A percentile compares a stretch with the other conserved stretches of the same genome.
Conservation (phyloP, 805 yeast genomes). For the Pichia paraexigua region DNA sequence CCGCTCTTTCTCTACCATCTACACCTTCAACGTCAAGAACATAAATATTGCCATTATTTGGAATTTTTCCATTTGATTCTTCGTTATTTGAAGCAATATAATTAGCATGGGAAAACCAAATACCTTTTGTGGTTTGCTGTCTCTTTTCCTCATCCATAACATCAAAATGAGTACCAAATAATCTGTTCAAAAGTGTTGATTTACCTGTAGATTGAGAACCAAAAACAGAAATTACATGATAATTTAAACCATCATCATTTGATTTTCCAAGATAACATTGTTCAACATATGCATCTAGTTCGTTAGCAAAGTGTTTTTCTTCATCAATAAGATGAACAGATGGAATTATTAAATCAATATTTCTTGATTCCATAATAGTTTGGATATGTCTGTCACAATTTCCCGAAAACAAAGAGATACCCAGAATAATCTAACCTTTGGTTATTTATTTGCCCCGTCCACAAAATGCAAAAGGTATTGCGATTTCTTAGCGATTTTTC, state of each 20-base stretch:
- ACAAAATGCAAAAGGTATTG: background rate
- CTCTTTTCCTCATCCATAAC: slow-evolving; percentile 86
- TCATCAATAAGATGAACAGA: slow-evolving; percentile 62
- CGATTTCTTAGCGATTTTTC: background rate
- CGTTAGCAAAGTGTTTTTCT: slow-evolving; percentile 41
- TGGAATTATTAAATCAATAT: background rate
- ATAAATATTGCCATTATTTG: slow-evolving; percentile 36
- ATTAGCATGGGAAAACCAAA: slow-evolving; percentile 61
- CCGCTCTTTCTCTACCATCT: slow-evolving; percentile 96
- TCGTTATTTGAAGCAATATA: slow-evolving; percentile 24
- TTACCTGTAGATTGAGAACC: slow-evolving; percentile 98
- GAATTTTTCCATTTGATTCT: slow-evolving; percentile 4
- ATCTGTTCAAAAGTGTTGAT: slow-evolving; percentile 77
- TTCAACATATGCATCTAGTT: slow-evolving; percentile 26
- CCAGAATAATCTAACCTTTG: no score
- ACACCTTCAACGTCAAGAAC: slow-evolving; percentile 99
- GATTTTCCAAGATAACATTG: slow-evolving; percentile 16
- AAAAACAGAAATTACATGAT: slow-evolving; percentile 90
- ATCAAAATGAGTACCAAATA: slow-evolving; percentile 82
- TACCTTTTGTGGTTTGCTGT: slow-evolving; percentile 87
- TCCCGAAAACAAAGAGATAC: background rate
- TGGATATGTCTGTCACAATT: background rate
- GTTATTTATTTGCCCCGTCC: background rate
- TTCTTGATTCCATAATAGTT: background rate
- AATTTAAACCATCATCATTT: slow-evolving; percentile 51